Evolutionary conservation across 345 rosid species (phyloP).

Genomic region (Eucalyptus grandis): DNA sequence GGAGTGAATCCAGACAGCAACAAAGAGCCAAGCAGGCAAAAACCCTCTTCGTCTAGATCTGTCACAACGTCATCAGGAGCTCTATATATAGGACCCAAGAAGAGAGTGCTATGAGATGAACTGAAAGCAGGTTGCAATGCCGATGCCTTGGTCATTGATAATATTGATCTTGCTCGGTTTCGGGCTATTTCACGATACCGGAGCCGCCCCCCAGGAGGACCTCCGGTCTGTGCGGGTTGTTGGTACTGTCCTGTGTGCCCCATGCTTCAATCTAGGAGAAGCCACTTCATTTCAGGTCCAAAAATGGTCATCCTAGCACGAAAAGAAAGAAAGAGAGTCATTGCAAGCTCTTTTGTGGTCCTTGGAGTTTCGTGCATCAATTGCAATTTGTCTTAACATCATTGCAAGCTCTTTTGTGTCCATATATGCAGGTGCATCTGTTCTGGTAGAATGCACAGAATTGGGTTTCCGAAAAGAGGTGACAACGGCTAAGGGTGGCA

Average conservation of each 20-base stretch:
- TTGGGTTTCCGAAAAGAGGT: slow-evolving; percentile 36
- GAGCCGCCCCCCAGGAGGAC: slow-evolving; percentile 8
- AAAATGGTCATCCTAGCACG: not conserved
- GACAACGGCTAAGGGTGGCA: slow-evolving; percentile 48
- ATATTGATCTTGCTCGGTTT: slow-evolving; percentile 6
- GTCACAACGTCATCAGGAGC: not conserved
- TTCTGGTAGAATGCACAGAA: slow-evolving; percentile 52
- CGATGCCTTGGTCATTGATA: slow-evolving; percentile 17
- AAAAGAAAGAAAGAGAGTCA: not conserved
- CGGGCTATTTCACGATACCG: not conserved
- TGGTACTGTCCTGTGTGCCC: slow-evolving; percentile 82
- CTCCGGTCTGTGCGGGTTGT: slow-evolving; percentile 49
- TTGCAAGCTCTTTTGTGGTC: not conserved
- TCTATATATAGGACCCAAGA: not conserved
- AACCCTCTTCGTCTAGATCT: not conserved
- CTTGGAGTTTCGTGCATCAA: not conserved
- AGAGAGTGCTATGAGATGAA: not conserved
- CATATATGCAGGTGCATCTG: slow-evolving; percentile 51
- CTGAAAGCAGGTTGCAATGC: not conserved
- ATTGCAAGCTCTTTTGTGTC: not conserved
- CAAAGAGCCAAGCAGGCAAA: not conserved
- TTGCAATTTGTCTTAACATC: not conserved
- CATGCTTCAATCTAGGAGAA: slow-evolving; percentile 45
- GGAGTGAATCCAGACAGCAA: not conserved
- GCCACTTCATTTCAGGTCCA: slow-evolving; percentile 72